A percentile compares a stretch with the other conserved stretches of the same genome.
Evolutionary conservation across 192 early-diverging fungal genomes (phyloP).

Genomic region (Gryganskiella cystojenkinii): DNA sequence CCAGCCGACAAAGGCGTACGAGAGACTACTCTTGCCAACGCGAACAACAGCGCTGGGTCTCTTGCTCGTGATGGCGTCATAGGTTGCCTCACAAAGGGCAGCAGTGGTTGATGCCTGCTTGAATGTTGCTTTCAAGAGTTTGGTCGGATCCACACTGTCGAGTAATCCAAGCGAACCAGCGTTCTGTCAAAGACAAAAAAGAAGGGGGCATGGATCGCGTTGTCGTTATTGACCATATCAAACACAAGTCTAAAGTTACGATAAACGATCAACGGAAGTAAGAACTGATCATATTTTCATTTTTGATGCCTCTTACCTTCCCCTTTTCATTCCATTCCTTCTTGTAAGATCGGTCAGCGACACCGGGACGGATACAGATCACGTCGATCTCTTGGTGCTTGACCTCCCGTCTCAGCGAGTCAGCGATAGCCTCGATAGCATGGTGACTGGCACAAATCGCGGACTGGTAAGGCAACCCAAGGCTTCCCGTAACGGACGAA

Average conservation of each 20-base stretch:
- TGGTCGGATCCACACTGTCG: slow-evolving; percentile 18
- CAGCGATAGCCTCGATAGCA: slow-evolving; percentile 56
- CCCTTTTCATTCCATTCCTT: slow-evolving; percentile 27
- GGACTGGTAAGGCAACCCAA: slow-evolving; percentile 44
- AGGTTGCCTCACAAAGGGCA: slow-evolving; percentile 27
- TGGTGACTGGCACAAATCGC: slow-evolving; percentile 59
- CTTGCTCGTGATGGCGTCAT: slow-evolving; percentile 36
- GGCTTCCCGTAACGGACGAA: slow-evolving; percentile 35
- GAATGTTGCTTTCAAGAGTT: slow-evolving; percentile 26
- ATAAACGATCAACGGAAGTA: no score
- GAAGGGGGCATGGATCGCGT: no score
- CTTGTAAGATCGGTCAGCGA: slow-evolving; percentile 26
- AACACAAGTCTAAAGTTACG: no score
- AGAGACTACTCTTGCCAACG: slow-evolving; percentile 30
- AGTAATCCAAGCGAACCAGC: slow-evolving; percentile 19
- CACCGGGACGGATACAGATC: slow-evolving; percentile 30
- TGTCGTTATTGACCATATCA: no score
- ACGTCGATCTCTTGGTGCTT: slow-evolving; percentile 60
- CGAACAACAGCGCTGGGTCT: slow-evolving; percentile 9
- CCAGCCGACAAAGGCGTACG: slow-evolving; percentile 48
- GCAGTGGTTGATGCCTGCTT: slow-evolving; percentile 19
- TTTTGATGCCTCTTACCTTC: no score
- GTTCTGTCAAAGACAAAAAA: slow-evolving; percentile 3
- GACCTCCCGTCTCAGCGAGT: slow-evolving; percentile 57
- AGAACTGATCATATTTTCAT: no score